Evolutionary conservation across 2,329 filamentous ascomycete species (phyloP).

Genomic region (Colletotrichum tabaci): DNA sequence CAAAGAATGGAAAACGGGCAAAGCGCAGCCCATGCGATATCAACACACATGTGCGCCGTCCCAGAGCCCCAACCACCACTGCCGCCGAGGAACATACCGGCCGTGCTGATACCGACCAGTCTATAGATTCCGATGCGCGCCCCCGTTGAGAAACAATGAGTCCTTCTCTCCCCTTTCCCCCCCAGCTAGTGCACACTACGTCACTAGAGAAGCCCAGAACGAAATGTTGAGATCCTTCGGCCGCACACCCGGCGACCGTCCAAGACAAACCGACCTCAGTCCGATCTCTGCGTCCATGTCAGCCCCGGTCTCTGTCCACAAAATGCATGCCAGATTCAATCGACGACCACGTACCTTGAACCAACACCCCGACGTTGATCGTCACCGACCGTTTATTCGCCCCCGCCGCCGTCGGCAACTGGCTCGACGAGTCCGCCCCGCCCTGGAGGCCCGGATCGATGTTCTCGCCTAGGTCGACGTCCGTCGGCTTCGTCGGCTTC

Average conservation of each 20-base stretch:
- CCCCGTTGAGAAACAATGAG: too few relatives aligned
- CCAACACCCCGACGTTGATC: conserved; percentile 51
- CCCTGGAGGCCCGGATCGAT: conserved; percentile 27
- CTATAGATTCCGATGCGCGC: too few relatives aligned
- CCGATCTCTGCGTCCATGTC: conserved; percentile 51
- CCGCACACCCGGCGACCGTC: conserved; percentile 56
- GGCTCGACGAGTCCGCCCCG: background rate
- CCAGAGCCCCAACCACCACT: too few relatives aligned
- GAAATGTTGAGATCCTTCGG: conserved; percentile 52
- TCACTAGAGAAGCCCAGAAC: conserved; percentile 35
- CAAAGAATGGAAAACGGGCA: too few relatives aligned
- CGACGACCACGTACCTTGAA: conserved; percentile 48
- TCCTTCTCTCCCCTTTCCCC: too few relatives aligned
- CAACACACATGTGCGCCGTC: too few relatives aligned
- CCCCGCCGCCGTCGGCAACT: conserved; percentile 15
- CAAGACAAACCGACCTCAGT: conserved; percentile 55
- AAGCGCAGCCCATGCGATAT: too few relatives aligned
- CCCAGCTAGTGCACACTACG: too few relatives aligned
- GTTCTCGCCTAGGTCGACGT: conserved; percentile 4
- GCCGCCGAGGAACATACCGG: background rate
- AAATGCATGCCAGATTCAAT: too few relatives aligned
- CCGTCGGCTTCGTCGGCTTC: conserved; percentile 2
- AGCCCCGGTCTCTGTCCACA: background rate
- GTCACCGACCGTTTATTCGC: conserved; percentile 51
- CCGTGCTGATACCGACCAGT: background rate